phyloP scores from a whole-genome alignment of 352 stramenopile genomes.

The Phytophthora cryptogea region DNA sequence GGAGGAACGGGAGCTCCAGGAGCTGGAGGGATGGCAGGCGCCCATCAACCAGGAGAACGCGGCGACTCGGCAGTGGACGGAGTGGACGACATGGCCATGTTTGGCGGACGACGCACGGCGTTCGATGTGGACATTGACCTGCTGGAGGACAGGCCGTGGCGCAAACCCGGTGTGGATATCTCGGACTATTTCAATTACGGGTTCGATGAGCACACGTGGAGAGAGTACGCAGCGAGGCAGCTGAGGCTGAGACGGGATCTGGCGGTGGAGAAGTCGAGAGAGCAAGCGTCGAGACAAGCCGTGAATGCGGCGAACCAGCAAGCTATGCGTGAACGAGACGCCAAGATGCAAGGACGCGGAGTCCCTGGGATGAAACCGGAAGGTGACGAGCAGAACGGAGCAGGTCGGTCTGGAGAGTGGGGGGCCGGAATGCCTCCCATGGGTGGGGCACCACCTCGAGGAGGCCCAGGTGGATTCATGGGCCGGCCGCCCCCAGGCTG shows the following conservation, averaged over 20 bases:
- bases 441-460: slow-evolving; percentile 30
- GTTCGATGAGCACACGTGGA: slow-evolving; percentile 87
- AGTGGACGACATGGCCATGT: slow-evolving; percentile 75
- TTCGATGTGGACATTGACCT: slow-evolving; percentile 94
- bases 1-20: slow-evolving; percentile 22
- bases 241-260: slow-evolving; percentile 70
- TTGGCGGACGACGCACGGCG: slow-evolving; percentile 84
- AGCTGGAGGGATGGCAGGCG: slow-evolving; percentile 2
- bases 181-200: slow-evolving; percentile 95
- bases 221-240: slow-evolving; percentile 85
- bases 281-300: slow-evolving; percentile 78
- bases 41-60: slow-evolving; percentile 22
- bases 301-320: slow-evolving; percentile 63
- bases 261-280: slow-evolving; percentile 73
- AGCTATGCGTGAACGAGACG: slow-evolving; percentile 38
- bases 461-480: slow-evolving; percentile 55
- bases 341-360: slow-evolving; percentile 39
- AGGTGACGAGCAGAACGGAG: slow-evolving; percentile 24
- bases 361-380: slow-evolving; percentile 34
- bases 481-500: slow-evolving; percentile 54
- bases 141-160: slow-evolving; percentile 91
- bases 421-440: slow-evolving; percentile 27
- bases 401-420: slow-evolving; percentile 24
- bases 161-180: slow-evolving; percentile 91
- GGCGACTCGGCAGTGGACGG: slow-evolving; percentile 26